These are phyloP conservation scores for Lasiosphaeria hispida DNA, from an alignment of 495 filamentous ascomycete genomes.

Conservation along the genomic window DNA sequence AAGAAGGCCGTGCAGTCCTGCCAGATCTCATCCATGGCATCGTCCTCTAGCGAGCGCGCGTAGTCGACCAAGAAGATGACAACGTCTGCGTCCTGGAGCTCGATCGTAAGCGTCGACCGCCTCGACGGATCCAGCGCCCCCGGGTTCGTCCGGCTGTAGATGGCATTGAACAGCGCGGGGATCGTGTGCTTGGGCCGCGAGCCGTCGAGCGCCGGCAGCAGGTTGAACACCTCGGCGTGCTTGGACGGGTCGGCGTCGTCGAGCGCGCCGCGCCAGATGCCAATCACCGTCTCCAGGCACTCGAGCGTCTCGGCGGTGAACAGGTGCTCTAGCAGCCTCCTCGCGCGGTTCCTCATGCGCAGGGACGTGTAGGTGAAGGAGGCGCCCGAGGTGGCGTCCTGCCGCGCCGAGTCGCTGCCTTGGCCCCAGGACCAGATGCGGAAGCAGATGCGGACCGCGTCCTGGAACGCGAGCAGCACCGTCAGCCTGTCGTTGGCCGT, in stretches of 20 bases:
- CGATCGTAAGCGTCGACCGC: conserved; percentile 83
- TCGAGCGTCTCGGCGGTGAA: conserved; percentile 94
- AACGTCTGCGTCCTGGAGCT: conserved; percentile 75
- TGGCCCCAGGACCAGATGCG: conserved; percentile 93
- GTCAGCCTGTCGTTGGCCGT: conserved; percentile 92
- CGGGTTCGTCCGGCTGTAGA: conserved; percentile 91
- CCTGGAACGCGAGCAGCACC: conserved; percentile 93
- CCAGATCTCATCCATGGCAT: conserved; percentile 99
- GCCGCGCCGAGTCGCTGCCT: conserved; percentile 50
- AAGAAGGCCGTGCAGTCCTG: conserved; percentile 88
- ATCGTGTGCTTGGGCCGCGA: conserved; percentile 90
- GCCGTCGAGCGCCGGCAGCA: conserved; percentile 88
- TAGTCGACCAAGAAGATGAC: conserved; percentile 88
- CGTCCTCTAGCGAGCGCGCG: conserved; percentile 84
- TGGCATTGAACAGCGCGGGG: conserved; percentile 94
- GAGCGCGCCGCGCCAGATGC: conserved; percentile 64
- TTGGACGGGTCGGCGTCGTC: conserved; percentile 35
- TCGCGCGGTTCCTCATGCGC: conserved; percentile 82
- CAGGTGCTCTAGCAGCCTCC: conserved; percentile 85
- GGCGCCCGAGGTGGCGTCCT: conserved; percentile 69
- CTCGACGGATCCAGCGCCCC: conserved; percentile 70
- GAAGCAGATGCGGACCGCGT: conserved; percentile 87
- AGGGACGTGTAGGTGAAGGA: conserved; percentile 88
- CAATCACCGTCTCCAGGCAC: conserved; percentile 85
- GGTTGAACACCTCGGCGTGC: conserved; percentile 62